These are phyloP conservation scores for Niveomyces coronatus DNA, from an alignment of 2,329 filamentous ascomycete genomes.

Conservation along the genomic window DNA sequence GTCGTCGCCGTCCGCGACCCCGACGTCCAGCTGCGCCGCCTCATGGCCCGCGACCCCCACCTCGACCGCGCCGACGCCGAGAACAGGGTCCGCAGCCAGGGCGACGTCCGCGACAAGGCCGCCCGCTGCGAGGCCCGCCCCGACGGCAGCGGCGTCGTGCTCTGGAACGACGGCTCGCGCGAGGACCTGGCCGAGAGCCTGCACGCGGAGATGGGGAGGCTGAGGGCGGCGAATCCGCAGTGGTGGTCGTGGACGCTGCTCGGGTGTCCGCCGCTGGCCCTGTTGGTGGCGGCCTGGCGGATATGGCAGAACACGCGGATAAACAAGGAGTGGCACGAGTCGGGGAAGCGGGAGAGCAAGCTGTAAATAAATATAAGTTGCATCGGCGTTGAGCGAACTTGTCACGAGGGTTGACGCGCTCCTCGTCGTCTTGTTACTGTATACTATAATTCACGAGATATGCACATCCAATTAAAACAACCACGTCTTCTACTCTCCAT, in stretches of 20 bases:
- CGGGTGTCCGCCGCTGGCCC: conserved; percentile 64
- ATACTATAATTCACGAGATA: too few relatives aligned
- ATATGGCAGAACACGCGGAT: conserved; percentile 62
- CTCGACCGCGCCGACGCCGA: conserved; percentile 76
- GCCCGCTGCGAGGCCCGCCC: conserved; percentile 58
- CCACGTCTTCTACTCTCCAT: too few relatives aligned
- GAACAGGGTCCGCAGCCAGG: conserved; percentile 79
- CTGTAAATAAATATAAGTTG: neutral
- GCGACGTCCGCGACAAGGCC: conserved; percentile 76
- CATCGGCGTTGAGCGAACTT: neutral
- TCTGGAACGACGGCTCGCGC: conserved; percentile 80
- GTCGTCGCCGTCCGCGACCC: conserved; percentile 80
- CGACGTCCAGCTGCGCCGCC: conserved; percentile 67
- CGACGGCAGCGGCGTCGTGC: conserved; percentile 59
- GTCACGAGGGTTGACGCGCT: too few relatives aligned
- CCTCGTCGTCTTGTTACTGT: too few relatives aligned
- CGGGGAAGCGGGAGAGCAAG: conserved; percentile 32
- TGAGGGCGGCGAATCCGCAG: conserved; percentile 54
- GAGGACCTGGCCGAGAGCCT: conserved; percentile 61
- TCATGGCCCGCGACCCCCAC: conserved; percentile 67
- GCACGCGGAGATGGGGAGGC: conserved; percentile 49
- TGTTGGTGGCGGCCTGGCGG: conserved; percentile 57
- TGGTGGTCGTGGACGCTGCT: conserved; percentile 77
- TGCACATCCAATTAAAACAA: too few relatives aligned
- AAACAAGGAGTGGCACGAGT: conserved; percentile 59